These are phyloP conservation scores for Trichoderma virens DNA, from an alignment of 495 filamentous ascomycete species.

Conservation along the genomic window DNA sequence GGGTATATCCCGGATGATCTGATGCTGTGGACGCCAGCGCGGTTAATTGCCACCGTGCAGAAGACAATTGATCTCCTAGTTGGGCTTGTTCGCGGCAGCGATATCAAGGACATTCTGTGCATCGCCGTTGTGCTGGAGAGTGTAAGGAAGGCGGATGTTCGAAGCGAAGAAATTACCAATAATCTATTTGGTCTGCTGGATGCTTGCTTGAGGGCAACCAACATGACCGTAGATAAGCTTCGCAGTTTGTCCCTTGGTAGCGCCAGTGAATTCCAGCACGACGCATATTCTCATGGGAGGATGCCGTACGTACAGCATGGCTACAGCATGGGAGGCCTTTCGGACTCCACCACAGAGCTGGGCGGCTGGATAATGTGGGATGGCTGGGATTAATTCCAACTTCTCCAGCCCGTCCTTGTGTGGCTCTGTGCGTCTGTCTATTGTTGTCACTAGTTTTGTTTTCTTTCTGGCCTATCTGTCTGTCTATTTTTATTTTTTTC, in stretches of 20 bases:
- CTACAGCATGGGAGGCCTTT: not conserved
- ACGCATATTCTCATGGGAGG: not conserved
- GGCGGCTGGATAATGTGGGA: slow-evolving; percentile 10
- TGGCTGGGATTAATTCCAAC: slow-evolving; percentile 1
- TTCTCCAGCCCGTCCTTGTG: not conserved
- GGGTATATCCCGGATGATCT: slow-evolving; percentile 14
- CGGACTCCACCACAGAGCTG: not conserved
- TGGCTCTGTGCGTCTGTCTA: not conserved
- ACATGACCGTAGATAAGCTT: not conserved
- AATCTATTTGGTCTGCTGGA: slow-evolving; percentile 14
- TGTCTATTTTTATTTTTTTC: not conserved
- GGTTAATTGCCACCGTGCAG: slow-evolving; percentile 23
- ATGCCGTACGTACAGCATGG: not conserved
- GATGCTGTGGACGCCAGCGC: slow-evolving; percentile 21
- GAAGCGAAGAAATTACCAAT: slow-evolving; percentile 19
- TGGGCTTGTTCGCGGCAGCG: slow-evolving; percentile 20
- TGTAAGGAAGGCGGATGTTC: slow-evolving; percentile 19
- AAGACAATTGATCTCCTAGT: slow-evolving; percentile 23
- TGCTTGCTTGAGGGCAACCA: slow-evolving; percentile 6
- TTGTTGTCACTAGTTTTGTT: not conserved
- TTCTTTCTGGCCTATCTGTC: not conserved
- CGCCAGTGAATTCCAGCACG: not conserved
- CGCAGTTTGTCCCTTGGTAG: not conserved
- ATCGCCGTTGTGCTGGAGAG: slow-evolving; percentile 26
- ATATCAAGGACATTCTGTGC: slow-evolving; percentile 27